Conservation (phyloP, 495 filamentous ascomycete species). For the Lepidopterella palustris region DNA sequence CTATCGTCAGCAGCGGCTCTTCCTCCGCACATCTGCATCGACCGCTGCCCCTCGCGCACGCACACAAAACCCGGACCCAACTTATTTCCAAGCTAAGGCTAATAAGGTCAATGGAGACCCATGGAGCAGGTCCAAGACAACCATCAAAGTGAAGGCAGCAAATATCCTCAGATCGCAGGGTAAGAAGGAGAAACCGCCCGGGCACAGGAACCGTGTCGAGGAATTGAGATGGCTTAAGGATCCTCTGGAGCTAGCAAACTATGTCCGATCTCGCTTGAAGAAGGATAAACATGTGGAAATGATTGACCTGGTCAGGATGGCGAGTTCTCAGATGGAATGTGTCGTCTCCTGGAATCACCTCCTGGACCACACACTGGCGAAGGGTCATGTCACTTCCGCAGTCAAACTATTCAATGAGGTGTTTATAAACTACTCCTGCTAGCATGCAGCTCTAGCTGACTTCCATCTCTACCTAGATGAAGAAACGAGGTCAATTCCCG, state of each 20-base stretch:
- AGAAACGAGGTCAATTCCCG: slow-evolving; percentile 73
- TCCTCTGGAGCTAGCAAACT: slow-evolving; percentile 56
- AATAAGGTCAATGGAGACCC: slow-evolving; percentile 4
- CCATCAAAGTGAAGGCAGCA: neutral
- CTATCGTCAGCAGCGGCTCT: slow-evolving; percentile 4
- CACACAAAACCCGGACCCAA: neutral
- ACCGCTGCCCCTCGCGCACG: neutral
- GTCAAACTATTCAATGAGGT: slow-evolving; percentile 82
- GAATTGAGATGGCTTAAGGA: slow-evolving; percentile 62
- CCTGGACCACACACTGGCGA: slow-evolving; percentile 61
- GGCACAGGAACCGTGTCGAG: slow-evolving; percentile 20
- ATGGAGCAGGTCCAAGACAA: slow-evolving; percentile 11
- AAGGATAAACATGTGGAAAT: slow-evolving; percentile 56
- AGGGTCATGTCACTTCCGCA: slow-evolving; percentile 52
- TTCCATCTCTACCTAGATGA: slow-evolving; percentile 66
- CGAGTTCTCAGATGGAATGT: slow-evolving; percentile 53
- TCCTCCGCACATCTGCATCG: neutral
- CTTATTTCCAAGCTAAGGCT: neutral
- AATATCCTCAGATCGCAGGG: neutral
- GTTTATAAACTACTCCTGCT: slow-evolving; percentile 16
- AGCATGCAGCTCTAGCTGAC: neutral
- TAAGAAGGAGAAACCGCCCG: slow-evolving; percentile 7
- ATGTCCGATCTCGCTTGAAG: slow-evolving; percentile 51
- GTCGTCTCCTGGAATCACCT: slow-evolving; percentile 82
- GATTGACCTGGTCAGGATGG: slow-evolving; percentile 55